Base-by-base conservation (phyloP, 306 rosid genomes). In the Senna tora region DNA sequence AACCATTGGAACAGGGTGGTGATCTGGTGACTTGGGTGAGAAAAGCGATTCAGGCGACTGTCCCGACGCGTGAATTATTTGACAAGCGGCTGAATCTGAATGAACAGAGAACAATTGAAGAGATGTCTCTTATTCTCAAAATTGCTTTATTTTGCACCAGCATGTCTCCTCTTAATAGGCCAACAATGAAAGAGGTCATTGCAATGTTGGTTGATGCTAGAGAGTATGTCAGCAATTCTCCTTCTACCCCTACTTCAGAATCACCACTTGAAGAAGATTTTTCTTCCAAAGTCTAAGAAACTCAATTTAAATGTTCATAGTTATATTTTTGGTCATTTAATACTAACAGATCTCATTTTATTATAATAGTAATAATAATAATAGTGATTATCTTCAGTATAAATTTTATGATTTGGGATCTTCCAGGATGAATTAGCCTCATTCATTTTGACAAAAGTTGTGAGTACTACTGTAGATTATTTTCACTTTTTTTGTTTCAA, bases 111-210 rank as follows among this genome's bases (percentile, higher is more conserved):
- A 90, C 85, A 53, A 55, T 53, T 3, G 90, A 90, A 21, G 96
- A 90, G 75, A 90, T 90, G 87, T 87, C 90, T 74, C 82, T 90
- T 36, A 65, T 90, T 80, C 90, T 90, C 56, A 90, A 90, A 71
- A 90, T 90, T 54, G 92, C 90, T 6, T 45, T 90, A 79, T 87
- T 90, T 72, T 90, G 96, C 83, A 90, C 92, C 10, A 87, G 89
- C 39, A 34, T 81, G 7, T 82, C 89, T 76, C 96, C 96, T 9
- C 79, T 84, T 43, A 90, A 83, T 61, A 81, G 96, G 82, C 96
- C 96, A 61, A 90, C 96, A 65, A 90, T 90, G 92, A 81, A 85
- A 82, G 96, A 90, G 79, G 96, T 90, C 79, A 82, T 90, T 52
- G 87, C 86, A 30, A 90, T 90, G 96, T 76, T 90, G 87, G 72